phyloP scores from a whole-genome alignment of 257 asterid species.

The Solanum dulcamara region DNA sequence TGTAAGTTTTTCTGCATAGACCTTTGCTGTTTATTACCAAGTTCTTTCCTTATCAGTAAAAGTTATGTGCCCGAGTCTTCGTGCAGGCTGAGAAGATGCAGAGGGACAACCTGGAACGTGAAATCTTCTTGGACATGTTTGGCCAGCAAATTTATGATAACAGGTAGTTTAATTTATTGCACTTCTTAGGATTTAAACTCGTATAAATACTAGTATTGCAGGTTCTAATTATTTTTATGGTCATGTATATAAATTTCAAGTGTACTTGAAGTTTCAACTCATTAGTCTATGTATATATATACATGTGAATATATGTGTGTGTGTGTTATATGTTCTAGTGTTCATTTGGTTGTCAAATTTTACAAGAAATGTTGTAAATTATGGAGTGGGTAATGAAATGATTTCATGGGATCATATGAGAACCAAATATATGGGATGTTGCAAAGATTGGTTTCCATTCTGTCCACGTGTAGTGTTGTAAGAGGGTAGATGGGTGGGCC shows the following conservation, averaged over 20 bases:
- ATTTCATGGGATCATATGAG: neutral
- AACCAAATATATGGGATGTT: neutral
- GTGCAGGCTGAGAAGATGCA: constrained; percentile 74
- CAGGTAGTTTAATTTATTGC: constrained; percentile 34
- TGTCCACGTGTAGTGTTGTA: neutral
- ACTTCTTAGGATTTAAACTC: neutral
- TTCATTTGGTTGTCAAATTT: neutral
- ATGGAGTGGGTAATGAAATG: neutral
- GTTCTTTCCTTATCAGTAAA: neutral
- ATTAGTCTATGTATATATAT: neutral
- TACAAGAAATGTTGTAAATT: neutral
- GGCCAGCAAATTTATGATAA: constrained; percentile 74
- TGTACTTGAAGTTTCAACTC: neutral
- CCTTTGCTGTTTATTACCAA: neutral
- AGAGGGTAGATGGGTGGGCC: neutral
- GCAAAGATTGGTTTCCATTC: neutral
- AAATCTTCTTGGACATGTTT: constrained; percentile 71
- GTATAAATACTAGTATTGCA: neutral
- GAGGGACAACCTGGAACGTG: constrained; percentile 72
- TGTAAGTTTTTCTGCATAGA: constrained; percentile 30
- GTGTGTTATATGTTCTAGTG: neutral
- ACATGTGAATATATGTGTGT: neutral
- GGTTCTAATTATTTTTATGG: neutral
- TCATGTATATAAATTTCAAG: neutral
- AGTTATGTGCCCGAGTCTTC: neutral